Evolutionary conservation across 148 eudicot species (phyloP).

Genomic region (Agrostemma githago): DNA sequence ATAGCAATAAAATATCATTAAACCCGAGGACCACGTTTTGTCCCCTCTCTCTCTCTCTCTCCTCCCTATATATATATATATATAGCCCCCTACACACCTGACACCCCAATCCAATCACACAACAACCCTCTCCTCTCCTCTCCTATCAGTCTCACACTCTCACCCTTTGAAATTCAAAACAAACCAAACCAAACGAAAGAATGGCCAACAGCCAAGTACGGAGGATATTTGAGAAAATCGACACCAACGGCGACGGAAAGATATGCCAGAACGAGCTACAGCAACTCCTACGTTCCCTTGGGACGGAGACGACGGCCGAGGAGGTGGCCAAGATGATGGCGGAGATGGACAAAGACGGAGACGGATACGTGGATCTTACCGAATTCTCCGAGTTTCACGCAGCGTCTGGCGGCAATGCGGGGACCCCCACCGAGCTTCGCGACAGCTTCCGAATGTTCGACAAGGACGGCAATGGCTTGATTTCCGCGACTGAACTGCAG

Average conservation of each 20-base stretch:
- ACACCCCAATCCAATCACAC: too few species aligned
- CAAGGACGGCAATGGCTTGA: conserved; percentile 57
- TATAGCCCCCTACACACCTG: background rate
- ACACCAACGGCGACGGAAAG: conserved; percentile 71
- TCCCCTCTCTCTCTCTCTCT: too few species aligned
- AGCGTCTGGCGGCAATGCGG: conserved; percentile 33
- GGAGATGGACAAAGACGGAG: conserved; percentile 75
- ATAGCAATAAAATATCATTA: too few species aligned
- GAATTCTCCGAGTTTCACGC: conserved; percentile 63
- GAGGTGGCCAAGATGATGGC: conserved; percentile 57
- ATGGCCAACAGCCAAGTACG: conserved; percentile 29
- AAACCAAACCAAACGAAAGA: too few species aligned
- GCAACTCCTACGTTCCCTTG: conserved; percentile 45
- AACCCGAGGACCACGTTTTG: background rate
- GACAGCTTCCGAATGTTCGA: conserved; percentile 73
- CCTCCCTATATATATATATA: background rate
- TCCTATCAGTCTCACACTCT: background rate
- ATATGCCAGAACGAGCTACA: conserved; percentile 51
- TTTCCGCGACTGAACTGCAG: conserved; percentile 60
- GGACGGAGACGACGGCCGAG: conserved; percentile 46
- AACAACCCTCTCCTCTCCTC: background rate
- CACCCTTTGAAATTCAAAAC: too few species aligned
- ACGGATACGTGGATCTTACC: conserved; percentile 58
- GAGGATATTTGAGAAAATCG: conserved; percentile 60
- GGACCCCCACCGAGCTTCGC: conserved; percentile 34